These are phyloP conservation scores for Apiospora phragmitis DNA, from an alignment of 2,329 filamentous ascomycete genomes.

Conservation along the genomic window DNA sequence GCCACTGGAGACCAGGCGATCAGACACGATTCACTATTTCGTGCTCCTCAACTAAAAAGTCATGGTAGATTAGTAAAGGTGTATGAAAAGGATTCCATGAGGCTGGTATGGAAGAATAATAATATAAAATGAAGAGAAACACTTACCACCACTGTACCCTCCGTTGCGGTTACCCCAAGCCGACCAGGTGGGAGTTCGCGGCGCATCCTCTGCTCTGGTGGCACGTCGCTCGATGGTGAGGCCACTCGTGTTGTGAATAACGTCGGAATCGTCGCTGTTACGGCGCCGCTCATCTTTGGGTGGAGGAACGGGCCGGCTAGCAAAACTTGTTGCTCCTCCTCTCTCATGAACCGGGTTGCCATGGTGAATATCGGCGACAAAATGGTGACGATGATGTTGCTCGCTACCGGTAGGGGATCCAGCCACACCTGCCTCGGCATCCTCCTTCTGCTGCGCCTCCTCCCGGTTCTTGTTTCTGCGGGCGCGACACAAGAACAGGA, in stretches of 20 bases:
- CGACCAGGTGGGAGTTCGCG: neutral
- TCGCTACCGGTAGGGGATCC: slow-evolving; percentile 6
- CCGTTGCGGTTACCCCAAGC: neutral
- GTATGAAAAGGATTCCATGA: neutral
- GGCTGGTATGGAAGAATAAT: neutral
- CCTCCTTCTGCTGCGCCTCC: slow-evolving; percentile 15
- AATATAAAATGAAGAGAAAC: neutral
- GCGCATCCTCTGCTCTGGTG: neutral
- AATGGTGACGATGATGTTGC: neutral
- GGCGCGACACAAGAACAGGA: slow-evolving; percentile 29
- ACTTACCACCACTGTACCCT: neutral
- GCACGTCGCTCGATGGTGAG: neutral
- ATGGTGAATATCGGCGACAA: neutral
- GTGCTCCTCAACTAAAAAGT: slow-evolving; percentile 22
- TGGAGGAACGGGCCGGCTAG: slow-evolving; percentile 10
- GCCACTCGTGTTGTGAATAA: neutral
- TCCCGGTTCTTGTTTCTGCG: slow-evolving; percentile 20
- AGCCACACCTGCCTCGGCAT: slow-evolving; percentile 9
- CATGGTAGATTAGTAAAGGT: neutral
- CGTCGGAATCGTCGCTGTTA: neutral
- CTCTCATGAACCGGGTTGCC: neutral
- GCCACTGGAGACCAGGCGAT: neutral
- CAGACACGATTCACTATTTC: slow-evolving; percentile 26
- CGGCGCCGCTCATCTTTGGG: slow-evolving; percentile 22
- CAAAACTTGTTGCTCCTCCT: neutral